These are phyloP conservation scores for Hypholoma fasciculare DNA, from an alignment of 768 basidiomycete genomes.

Conservation along the genomic window DNA sequence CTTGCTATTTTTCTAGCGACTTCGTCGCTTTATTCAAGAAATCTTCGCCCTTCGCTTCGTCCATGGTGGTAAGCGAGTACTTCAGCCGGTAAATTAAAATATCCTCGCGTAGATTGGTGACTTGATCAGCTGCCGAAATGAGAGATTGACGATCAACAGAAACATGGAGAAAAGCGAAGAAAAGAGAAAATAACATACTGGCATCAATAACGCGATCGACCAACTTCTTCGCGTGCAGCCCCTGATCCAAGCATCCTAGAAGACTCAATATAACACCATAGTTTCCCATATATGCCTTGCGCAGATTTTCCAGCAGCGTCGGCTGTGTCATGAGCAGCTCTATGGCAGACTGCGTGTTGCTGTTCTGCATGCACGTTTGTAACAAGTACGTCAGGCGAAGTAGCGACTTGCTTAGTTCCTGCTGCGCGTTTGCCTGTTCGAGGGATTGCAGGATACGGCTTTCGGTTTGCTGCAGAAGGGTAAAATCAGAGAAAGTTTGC, in stretches of 20 bases:
- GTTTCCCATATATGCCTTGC: constrained; percentile 90
- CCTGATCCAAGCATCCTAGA: constrained; percentile 90
- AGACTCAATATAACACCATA: constrained; percentile 91
- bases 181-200: constrained; percentile 30
- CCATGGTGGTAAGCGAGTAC: constrained; percentile 81
- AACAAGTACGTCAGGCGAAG: constrained; percentile 78
- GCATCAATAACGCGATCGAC: constrained; percentile 91
- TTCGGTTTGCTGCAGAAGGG: constrained; percentile 45
- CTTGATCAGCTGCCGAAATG: constrained; percentile 76
- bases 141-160: too few species aligned
- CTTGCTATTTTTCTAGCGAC: constrained; percentile 85
- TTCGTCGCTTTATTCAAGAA: constrained; percentile 68
- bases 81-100: constrained; percentile 81
- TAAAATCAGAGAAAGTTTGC: background rate
- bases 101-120: constrained; percentile 88
- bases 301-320: constrained; percentile 77
- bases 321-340: constrained; percentile 83
- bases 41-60: constrained; percentile 58
- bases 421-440: constrained; percentile 77
- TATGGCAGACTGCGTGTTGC: constrained; percentile 77
- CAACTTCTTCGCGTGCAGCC: constrained; percentile 80
- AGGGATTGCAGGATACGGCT: constrained; percentile 60
- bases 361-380: constrained; percentile 63
- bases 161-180: too few species aligned
- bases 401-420: constrained; percentile 74